Base-by-base conservation (phyloP, 345 rosid genomes). In the Lumnitzera racemosa region DNA sequence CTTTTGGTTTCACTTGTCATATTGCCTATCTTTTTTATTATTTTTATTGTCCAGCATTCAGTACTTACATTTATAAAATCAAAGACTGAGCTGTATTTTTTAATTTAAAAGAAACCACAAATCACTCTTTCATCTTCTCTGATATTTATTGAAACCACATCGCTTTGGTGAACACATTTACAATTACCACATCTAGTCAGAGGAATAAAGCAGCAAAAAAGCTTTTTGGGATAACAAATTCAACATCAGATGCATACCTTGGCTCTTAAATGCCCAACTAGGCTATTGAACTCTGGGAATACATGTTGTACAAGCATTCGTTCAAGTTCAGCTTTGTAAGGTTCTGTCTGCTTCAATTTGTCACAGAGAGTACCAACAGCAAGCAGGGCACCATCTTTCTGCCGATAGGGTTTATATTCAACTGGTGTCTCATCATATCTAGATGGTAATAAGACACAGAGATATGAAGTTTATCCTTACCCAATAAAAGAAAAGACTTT, bases 311-410 rank as follows among this genome's bases (percentile, higher is more conserved):
- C 88, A 71, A 94, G 72, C 99, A 94, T 94, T 61, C 75, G 82
- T 78, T 94, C 99, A 71, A 94, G 75, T 68, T 88, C 95, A 62
- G 90, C 77, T 74, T 90, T 94, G 76, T 94, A 77, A 3, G 99
- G 99, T 51, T 90, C 99, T 20, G 86, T 88, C 74, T 90, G 96
- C 77, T 88, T 95, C 73, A 95, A 74, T 71, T 86, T 90, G 74
- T 95, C 99, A 81, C 94, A 95, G 65, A 95, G 98, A 46, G 98
- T 80, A 76, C 99, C 99, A 75, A 95, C 83, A 62, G 99, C 94
- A 72, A 95, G 99, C 70, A 95, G 73, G 15, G 98, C 98, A 56
- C 99, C 99, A 77, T 95, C 99, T 72, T 90, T 95, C 72, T 87
- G 98, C 20, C 90, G 83, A 71, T 83, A 87, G 17, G 86, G 91